Evolutionary conservation across 352 stramenopile species (phyloP), one percentile per base, ranked within the genome.

Genomic region (Globisporangium radiosum): DNA sequence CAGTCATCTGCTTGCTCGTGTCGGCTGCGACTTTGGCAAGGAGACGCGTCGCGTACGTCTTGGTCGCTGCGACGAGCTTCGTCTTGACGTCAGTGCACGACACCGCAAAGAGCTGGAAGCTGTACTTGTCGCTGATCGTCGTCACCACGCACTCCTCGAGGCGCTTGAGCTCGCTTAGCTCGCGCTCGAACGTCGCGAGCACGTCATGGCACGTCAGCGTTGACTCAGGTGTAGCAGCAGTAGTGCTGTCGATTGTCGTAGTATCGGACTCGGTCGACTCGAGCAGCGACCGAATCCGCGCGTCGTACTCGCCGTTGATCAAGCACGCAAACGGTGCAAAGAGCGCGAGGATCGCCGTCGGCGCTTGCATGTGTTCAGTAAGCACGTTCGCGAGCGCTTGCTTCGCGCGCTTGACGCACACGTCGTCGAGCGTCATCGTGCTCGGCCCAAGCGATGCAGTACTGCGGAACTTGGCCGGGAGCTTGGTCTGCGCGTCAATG

Each of bases 21-120:
- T 97, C 92, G 0, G 72, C 60, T 7, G 89, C 92, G 14, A 97
- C 75, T 56, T 88, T 89, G 45, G 76, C 82, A 4, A 97, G 61
- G n/a, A 97, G 68, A 50, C 75, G 73, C 15, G 70, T 75, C 19
- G 75, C 68, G 3, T 95, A 74, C 9, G 73, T 60, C 51, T 96
- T 87, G 48, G 84, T 78, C 60, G 90, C 91, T 50, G 74, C 73
- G 13, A 78, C 66, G 8, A 97, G 71, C n/a, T 87, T 80, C 14
- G 87, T 66, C 64, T 97, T 98, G n/a, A 87, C 82, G 7, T 97
- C 88, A 2, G 73, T 66, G 63, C 86, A 96, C 13, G 84, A 90
- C 25, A 97, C 87, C 6, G 83, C 84, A 60, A 98, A 97, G 52
- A 97, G 71, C 48, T 82, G 75, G 64, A 95, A 97, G 63, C 76